A percentile compares a stretch with the other conserved stretches of the same genome.
Evolutionary conservation across 208 protist species (phyloP).

Genomic region (Leptomonas seymouri): DNA sequence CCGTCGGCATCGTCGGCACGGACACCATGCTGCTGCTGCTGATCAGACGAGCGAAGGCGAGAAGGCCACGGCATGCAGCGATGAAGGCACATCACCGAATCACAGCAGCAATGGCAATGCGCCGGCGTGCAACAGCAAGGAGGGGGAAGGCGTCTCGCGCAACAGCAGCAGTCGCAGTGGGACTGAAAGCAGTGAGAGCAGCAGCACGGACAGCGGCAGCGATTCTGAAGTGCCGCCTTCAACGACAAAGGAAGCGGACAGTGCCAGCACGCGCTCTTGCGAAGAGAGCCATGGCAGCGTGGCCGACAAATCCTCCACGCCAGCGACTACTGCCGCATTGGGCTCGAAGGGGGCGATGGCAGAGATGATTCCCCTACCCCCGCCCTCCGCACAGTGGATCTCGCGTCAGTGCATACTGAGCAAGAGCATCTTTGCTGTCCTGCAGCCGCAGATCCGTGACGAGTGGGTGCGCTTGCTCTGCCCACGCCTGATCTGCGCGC

Average conservation of each 20-base stretch:
- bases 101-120: too few species aligned
- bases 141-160: background rate
- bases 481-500: constrained; percentile 9
- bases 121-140: too few species aligned
- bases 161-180: constrained; percentile 20
- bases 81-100: too few species aligned
- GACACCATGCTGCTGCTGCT: background rate
- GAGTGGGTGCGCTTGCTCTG: constrained; percentile 27
- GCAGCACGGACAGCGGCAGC: background rate
- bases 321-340: background rate
- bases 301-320: too few species aligned
- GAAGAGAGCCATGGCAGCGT: too few species aligned
- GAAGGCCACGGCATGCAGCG: too few species aligned
- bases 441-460: constrained; percentile 15
- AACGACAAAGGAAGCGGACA: background rate
- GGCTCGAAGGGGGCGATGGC: background rate
- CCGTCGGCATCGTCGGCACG: constrained; percentile 4
- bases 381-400: constrained; percentile 53
- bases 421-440: constrained; percentile 44
- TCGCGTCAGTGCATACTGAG: constrained; percentile 51
- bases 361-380: constrained; percentile 18
- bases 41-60: too few species aligned
- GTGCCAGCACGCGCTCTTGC: too few species aligned
- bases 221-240: background rate
- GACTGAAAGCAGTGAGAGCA: constrained; percentile 8